These are phyloP conservation scores for Cyphellophora europaea DNA, from an alignment of 2,329 filamentous ascomycete genomes.

Conservation along the genomic window DNA sequence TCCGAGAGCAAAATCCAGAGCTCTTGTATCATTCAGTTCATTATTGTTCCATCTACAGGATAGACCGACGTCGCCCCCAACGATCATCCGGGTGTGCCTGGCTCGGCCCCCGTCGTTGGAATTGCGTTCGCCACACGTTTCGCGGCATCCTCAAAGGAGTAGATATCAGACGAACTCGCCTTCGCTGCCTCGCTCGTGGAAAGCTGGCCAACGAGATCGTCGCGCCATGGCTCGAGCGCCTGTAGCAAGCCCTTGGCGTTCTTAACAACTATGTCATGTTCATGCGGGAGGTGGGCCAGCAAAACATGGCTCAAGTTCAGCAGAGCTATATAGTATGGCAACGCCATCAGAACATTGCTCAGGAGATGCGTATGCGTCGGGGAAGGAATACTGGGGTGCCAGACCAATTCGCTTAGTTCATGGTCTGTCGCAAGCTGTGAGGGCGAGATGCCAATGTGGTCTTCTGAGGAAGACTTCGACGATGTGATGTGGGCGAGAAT, in stretches of 20 bases:
- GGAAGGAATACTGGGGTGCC: conserved; percentile 8
- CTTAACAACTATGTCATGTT: conserved; percentile 3
- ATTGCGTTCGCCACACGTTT: conserved; percentile 1
- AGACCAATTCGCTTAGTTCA: conserved; percentile 9
- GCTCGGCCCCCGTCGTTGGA: too few species aligned
- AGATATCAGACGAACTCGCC: conserved; percentile 14
- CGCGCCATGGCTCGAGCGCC: conserved; percentile 5
- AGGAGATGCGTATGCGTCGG: conserved; percentile 6
- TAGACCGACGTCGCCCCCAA: too few species aligned
- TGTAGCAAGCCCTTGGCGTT: conserved; percentile 2
- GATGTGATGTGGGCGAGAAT: conserved; percentile 3
- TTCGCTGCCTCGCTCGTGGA: not conserved
- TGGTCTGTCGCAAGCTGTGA: conserved; percentile 1
- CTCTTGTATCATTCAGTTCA: too few species aligned
- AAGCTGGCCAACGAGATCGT: conserved; percentile 9
- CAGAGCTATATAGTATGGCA: conserved; percentile 17
- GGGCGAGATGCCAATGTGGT: conserved; percentile 1
- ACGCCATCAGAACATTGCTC: conserved; percentile 10
- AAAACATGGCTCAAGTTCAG: conserved; percentile 16
- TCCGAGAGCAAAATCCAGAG: too few species aligned
- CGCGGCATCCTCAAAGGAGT: conserved; percentile 14
- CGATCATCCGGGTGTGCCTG: too few species aligned
- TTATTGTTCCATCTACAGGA: too few species aligned
- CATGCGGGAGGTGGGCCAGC: conserved; percentile 5
- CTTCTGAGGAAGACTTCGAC: not conserved